These are phyloP conservation scores for Schizothecium vesticola DNA, from an alignment of 495 filamentous ascomycete species.

Conservation along the genomic window DNA sequence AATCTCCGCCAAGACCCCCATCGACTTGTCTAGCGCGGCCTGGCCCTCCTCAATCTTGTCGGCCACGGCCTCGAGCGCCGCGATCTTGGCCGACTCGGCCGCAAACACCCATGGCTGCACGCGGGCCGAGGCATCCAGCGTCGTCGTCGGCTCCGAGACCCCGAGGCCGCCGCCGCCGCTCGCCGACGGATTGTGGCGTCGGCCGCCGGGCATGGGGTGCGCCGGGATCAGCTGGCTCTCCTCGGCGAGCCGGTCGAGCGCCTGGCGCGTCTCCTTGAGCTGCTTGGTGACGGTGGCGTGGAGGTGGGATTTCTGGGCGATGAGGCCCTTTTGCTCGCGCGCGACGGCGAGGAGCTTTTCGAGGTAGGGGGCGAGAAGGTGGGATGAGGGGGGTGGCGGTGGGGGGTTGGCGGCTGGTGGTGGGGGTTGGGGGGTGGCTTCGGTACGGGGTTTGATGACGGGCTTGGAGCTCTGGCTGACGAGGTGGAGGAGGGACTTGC, in stretches of 20 bases:
- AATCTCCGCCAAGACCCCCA: conserved; percentile 35
- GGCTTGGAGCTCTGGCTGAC: conserved; percentile 23
- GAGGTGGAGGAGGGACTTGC: conserved; percentile 40
- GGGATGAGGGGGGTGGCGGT: conserved; percentile 17
- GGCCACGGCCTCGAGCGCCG: conserved; percentile 41
- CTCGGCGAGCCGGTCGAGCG: conserved; percentile 55
- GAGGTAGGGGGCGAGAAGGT: conserved; percentile 51
- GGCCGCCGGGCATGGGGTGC: conserved; percentile 46
- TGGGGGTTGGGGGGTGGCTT: conserved; percentile 7
- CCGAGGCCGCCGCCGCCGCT: conserved; percentile 18
- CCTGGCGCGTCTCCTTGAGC: conserved; percentile 50
- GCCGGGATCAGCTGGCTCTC: conserved; percentile 65
- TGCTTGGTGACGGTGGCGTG: conserved; percentile 53
- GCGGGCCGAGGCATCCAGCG: conserved; percentile 31
- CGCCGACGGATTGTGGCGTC: conserved; percentile 15
- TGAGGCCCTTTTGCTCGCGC: conserved; percentile 55
- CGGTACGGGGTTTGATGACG: conserved; percentile 30
- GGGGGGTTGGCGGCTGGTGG: conserved; percentile 17
- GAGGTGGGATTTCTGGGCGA: conserved; percentile 61
- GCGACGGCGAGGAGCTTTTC: conserved; percentile 51
- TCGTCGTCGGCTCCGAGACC: conserved; percentile 13
- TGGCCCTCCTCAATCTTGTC: conserved; percentile 46
- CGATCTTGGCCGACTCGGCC: conserved; percentile 44
- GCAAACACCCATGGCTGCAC: conserved; percentile 48
- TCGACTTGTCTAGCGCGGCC: conserved; percentile 38